Percentiles rank a stretch among this genome's conserved stretches.
These are phyloP conservation scores for Naegleria lovaniensis DNA, from an alignment of 208 protist species.

Conservation along the genomic window DNA sequence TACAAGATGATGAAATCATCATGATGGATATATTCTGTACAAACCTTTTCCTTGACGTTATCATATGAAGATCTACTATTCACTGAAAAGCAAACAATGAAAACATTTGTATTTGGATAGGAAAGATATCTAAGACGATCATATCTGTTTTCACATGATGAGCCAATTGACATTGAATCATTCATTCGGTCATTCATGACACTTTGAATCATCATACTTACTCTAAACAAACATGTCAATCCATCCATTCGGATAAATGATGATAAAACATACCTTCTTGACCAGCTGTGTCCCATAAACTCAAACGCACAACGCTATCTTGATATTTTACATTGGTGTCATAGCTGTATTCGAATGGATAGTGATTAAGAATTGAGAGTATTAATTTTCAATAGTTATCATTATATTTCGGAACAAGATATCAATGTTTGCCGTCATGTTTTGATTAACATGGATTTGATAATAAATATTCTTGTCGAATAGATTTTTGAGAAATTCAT, in stretches of 20 bases:
- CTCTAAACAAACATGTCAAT: not conserved
- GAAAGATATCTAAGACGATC: slow-evolving; percentile 54
- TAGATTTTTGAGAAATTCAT: no score
- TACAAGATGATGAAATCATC: no score
- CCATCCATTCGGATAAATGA: no score
- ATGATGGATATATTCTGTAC: no score
- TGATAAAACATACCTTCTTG: slow-evolving; percentile 2
- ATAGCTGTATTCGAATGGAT: not conserved
- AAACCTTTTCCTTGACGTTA: slow-evolving; percentile 53
- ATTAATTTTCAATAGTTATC: not conserved
- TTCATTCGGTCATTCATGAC: not conserved
- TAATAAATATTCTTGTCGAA: no score
- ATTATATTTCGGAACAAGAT: no score
- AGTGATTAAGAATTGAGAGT: no score
- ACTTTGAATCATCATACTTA: not conserved
- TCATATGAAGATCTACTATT: slow-evolving; percentile 54
- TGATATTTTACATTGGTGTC: slow-evolving; percentile 3
- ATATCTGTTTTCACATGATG: not conserved
- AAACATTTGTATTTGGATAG: slow-evolving; percentile 72
- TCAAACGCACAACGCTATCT: not conserved
- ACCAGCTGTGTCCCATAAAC: slow-evolving; percentile 33
- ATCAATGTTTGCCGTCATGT: no score
- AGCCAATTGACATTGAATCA: not conserved
- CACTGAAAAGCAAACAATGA: slow-evolving; percentile 67
- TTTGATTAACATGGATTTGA: not conserved